A percentile compares a stretch with the other conserved stretches of the same genome.
Conservation (phyloP, 2,329 filamentous ascomycete species). For the Emergomyces orientalis region DNA sequence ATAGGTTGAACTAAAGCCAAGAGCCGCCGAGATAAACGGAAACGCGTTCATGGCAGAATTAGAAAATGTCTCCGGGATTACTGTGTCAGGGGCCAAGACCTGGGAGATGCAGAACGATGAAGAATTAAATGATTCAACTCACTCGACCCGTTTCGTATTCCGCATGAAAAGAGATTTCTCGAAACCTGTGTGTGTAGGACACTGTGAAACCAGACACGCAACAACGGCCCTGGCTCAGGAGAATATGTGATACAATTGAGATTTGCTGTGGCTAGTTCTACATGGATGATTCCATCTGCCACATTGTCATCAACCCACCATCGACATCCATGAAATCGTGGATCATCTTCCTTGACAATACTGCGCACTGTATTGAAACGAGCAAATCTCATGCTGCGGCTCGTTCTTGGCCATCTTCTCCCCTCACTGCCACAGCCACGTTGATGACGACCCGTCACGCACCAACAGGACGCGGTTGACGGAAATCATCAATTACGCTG, state of each 20-base stretch:
- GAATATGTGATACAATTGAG: not conserved
- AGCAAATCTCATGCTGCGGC: not conserved
- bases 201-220: slow-evolving; percentile 1
- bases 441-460: not conserved
- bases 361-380: not conserved
- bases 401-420: not conserved
- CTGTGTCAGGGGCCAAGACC: no score
- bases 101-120: not conserved
- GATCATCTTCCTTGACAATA: not conserved
- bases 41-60: no score
- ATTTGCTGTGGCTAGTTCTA: not conserved
- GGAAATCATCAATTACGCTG: not conserved
- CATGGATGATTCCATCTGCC: not conserved
- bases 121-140: not conserved
- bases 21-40: not conserved
- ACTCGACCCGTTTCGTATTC: not conserved
- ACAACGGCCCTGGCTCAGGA: not conserved
- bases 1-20: not conserved
- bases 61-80: not conserved
- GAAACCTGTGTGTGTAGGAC: not conserved
- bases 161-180: not conserved
- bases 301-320: not conserved
- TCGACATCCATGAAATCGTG: not conserved
- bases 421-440: not conserved
- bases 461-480: not conserved